A percentile compares a stretch with the other conserved stretches of the same genome.
phyloP scores from a whole-genome alignment of 371 early-diverging fungal genomes.

The Rhizopus delemar region DNA sequence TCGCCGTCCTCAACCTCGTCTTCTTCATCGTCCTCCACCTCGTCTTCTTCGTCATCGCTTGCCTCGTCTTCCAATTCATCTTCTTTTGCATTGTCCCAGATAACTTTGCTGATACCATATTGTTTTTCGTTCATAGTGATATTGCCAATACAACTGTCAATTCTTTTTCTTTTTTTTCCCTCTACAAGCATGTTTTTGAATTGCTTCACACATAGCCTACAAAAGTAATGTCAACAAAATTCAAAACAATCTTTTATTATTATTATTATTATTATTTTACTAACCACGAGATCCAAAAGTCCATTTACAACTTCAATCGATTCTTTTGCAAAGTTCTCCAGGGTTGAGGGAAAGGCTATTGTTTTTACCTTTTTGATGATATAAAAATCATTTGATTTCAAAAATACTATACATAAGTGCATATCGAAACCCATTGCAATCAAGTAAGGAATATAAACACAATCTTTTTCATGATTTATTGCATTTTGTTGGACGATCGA shows the following conservation, averaged over 20 bases:
- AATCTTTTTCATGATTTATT: constrained; percentile 16
- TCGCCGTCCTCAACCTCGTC: constrained; percentile 9
- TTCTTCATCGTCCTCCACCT: too few relatives aligned
- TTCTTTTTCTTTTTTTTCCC: constrained; percentile 19
- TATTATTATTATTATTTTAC: constrained; percentile 9
- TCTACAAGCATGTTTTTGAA: constrained; percentile 16
- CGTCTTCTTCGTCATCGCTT: too few relatives aligned
- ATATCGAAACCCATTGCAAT: constrained; percentile 21
- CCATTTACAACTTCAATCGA: constrained; percentile 18
- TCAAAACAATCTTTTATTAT: constrained; percentile 14
- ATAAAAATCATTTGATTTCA: constrained; percentile 7
- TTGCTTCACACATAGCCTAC: constrained; percentile 14
- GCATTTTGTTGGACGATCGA: constrained; percentile 10
- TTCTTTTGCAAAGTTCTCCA: constrained; percentile 7
- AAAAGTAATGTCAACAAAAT: constrained; percentile 16
- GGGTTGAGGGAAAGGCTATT: constrained; percentile 7
- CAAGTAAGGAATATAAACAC: constrained; percentile 12
- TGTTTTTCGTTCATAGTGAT: constrained; percentile 14
- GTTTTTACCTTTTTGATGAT: constrained; percentile 15
- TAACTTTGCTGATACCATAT: constrained; percentile 16
- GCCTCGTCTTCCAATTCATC: constrained; percentile 12
- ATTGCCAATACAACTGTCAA: constrained; percentile 16
- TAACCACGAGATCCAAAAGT: constrained; percentile 22
- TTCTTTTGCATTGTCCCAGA: constrained; percentile 19
- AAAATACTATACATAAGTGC: constrained; percentile 16